phyloP scores from a whole-genome alignment of 257 asterid species.

The Anisodus tanguticus region DNA sequence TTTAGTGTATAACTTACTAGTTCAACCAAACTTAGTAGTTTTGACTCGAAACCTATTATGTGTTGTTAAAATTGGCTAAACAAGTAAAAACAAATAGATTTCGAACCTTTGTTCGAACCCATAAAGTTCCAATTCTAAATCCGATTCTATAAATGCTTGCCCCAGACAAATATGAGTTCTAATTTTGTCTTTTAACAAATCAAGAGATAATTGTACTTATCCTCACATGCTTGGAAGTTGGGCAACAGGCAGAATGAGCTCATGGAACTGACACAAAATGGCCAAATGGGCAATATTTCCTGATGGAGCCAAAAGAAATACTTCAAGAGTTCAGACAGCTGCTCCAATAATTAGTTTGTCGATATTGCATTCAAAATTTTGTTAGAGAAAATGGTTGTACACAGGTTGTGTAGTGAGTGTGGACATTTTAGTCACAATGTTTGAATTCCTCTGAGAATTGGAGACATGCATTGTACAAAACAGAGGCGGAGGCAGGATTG shows the following conservation, averaged over 20 bases:
- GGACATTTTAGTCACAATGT: neutral
- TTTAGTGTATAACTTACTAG: neutral
- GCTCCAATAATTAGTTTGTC: conserved; percentile 15
- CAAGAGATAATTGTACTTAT: neutral
- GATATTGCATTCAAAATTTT: neutral
- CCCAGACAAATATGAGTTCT: neutral
- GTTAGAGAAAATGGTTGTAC: neutral
- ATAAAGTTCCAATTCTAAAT: neutral
- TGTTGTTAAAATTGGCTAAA: neutral
- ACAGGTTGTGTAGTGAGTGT: neutral
- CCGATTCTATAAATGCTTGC: neutral
- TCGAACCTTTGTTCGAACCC: neutral
- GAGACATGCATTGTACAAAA: neutral
- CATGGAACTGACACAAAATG: conserved; percentile 26
- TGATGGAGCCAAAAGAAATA: conserved; percentile 4
- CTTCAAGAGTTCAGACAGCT: neutral
- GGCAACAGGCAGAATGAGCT: neutral
- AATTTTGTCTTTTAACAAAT: neutral
- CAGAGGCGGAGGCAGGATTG: neutral
- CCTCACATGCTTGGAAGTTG: conserved; percentile 22
- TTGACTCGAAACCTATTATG: neutral
- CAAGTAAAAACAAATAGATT: neutral
- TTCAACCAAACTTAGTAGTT: neutral
- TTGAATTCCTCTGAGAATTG: neutral
- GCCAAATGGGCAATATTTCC: neutral